Evolutionary conservation across 208 protist genomes (phyloP), one percentile per base, ranked within the genome.

Genomic region (Trypanosoma scelopori): DNA sequence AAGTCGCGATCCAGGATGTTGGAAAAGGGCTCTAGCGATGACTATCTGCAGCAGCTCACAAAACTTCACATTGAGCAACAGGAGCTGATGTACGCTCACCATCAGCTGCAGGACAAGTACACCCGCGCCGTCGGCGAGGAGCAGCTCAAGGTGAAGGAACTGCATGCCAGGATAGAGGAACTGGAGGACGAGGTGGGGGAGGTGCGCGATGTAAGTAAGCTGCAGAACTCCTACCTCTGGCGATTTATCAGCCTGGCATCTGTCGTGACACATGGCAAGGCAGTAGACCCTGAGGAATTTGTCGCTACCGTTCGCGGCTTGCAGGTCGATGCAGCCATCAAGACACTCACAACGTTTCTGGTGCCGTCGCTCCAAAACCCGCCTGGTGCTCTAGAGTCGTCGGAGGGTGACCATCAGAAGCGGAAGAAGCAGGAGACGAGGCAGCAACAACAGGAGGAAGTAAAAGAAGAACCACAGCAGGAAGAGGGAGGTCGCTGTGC

Each of bases 21-120:
- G 28, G 75, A 83, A 46, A 79, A 84, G 66, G 53, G 79, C 62
- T 65, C 58, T 23, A 79, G 76, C 13, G 81, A 84, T 37, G 82
- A 82, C 22, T 81, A 85, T 69, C 67, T 89, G 7, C 78, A 83
- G 39, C 76, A 89, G 51, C 74, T 89, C 0, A 84, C 82, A 13
- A 60, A 66, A 60, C 71, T 86, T 30, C 86, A 89, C 70, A 81
- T 92, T 45, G 80, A 78, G 52, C 79, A 87, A 55, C 82, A 92
- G 55, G 68, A 79, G 41, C 49, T 87, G 60, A 78, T 87, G 76
- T 80, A 77, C 57, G 62, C 51, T 4, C 71, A 84, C 56, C 71
- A 66, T 7, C 74, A 81, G 57, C 65, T 85, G 18, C 76, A 82
- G 69, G 78, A 85, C 55, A 55, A 65, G 25, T 46, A 70, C 55